Evolutionary conservation across 129 eudicot species (phyloP).

Genomic region (Tagetes patula): DNA sequence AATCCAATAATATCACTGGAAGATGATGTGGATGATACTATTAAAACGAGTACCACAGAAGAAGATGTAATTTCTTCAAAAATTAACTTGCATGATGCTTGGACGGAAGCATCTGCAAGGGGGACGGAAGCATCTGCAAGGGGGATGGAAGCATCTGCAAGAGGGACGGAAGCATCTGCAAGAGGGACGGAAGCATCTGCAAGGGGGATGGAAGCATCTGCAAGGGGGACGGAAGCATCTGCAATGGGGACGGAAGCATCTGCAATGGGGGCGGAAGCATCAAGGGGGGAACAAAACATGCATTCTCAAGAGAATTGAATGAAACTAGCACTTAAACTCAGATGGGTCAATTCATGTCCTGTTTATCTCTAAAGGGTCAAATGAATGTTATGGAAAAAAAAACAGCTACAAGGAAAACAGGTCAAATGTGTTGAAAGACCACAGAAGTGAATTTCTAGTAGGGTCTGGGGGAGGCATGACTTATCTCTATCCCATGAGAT

Average conservation of each 20-base stretch:
- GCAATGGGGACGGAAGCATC: slow-evolving; percentile 45
- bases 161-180: slow-evolving; percentile 60
- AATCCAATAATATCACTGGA: slow-evolving; percentile 54
- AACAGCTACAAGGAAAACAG: neutral
- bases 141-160: slow-evolving; percentile 59
- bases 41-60: slow-evolving; percentile 65
- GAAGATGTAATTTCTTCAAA: slow-evolving; percentile 72
- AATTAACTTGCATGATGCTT: slow-evolving; percentile 82
- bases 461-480: too few relatives aligned
- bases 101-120: slow-evolving; percentile 69
- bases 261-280: slow-evolving; percentile 70
- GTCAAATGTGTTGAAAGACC: slow-evolving; percentile 2
- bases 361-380: slow-evolving; percentile 8
- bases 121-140: neutral
- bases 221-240: neutral
- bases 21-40: slow-evolving; percentile 52
- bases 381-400: neutral
- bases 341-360: neutral
- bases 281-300: slow-evolving; percentile 23
- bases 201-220: slow-evolving; percentile 70
- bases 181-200: neutral
- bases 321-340: neutral
- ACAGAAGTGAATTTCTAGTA: neutral
- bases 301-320: neutral
- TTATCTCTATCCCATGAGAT: too few relatives aligned